Base-by-base conservation (phyloP, 306 rosid species). In the Dicorynia guianensis region DNA sequence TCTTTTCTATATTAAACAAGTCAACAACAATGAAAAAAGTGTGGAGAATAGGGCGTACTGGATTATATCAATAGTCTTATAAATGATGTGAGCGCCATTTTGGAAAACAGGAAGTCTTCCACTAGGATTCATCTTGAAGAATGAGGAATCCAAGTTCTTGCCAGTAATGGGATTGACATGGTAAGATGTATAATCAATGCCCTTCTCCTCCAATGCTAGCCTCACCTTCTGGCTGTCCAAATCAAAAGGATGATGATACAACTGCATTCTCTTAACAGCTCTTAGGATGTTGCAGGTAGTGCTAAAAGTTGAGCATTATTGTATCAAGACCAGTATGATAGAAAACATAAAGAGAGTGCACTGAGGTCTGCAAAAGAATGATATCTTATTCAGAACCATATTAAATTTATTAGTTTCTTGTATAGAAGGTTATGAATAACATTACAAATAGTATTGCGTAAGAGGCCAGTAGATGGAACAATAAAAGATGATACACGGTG, bases 211-310 rank as follows among this genome's bases (percentile, higher is more conserved):
- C 93, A 92, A 82, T 15, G 93, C 98, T 33, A 96, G 92, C 64
- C 99, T 90, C 84, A 89, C 99, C 76, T 86, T 92, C 83, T 89
- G 97, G 86, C 98, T 92, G 66, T 90, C 87, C 81, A 90, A 71
- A 74, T 96, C 93, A 85, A 82, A 90, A 0, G 97, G 99, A 74
- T 96, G 99, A 84, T 96, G 99, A 84, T 92, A 90, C 20, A 96
- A 75, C 88, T 96, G 99, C 99, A 96, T 96, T 50, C 68, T 84
- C 76, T 53, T 69, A 61, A 77, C 76, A 44, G 78, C 77, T 53
- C 55, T 55, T 66, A 17, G 7, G 18, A 83, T 56, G 25, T 55
- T 50, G 17, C 74, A 65, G 73, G 52, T 56, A 72, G 43, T 35
- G 40, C 38, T 18, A 79, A 25, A 62, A 79, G 43, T 62, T 30